Evolutionary conservation across 768 basidiomycete species (phyloP).

Genomic region (Kockovaella imperatae): DNA sequence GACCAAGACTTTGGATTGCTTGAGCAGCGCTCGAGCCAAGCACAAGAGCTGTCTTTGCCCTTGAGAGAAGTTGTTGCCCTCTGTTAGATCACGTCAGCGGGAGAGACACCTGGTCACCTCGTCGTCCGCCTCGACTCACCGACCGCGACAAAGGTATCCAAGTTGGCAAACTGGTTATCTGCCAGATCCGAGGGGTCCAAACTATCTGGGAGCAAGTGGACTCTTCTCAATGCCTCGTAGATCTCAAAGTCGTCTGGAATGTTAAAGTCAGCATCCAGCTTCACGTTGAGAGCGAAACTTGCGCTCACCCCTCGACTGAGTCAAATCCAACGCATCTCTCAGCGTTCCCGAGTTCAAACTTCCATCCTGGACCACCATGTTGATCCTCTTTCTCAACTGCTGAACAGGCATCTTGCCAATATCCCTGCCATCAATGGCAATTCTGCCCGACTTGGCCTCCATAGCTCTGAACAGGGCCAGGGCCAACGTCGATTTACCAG

Average conservation of each 20-base stretch:
- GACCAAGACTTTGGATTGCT: constrained; percentile 34
- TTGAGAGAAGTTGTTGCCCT: constrained; percentile 35
- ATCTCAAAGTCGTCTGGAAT: constrained; percentile 39
- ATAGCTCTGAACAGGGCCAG: constrained; percentile 36
- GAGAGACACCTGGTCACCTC: background rate
- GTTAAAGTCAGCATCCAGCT: background rate
- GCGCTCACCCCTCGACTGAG: constrained; percentile 20
- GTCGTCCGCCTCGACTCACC: constrained; percentile 21
- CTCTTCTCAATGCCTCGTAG: constrained; percentile 33
- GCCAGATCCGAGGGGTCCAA: constrained; percentile 5
- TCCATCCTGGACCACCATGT: constrained; percentile 43
- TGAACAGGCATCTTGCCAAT: constrained; percentile 22
- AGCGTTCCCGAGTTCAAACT: constrained; percentile 39
- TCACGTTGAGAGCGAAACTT: no score
- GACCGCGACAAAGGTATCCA: constrained; percentile 36
- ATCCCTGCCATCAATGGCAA: constrained; percentile 38
- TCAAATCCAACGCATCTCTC: constrained; percentile 38
- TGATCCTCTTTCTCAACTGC: constrained; percentile 33
- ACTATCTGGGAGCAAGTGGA: constrained; percentile 28
- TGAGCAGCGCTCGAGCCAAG: constrained; percentile 38
- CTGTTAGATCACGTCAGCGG: constrained; percentile 4
- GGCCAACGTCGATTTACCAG: constrained; percentile 38
- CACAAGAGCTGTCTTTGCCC: constrained; percentile 42
- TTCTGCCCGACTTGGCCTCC: constrained; percentile 21
- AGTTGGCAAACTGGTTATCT: constrained; percentile 26